These are phyloP conservation scores for Kentomonas sorsogonicus DNA, from an alignment of 208 protist species.

Conservation along the genomic window DNA sequence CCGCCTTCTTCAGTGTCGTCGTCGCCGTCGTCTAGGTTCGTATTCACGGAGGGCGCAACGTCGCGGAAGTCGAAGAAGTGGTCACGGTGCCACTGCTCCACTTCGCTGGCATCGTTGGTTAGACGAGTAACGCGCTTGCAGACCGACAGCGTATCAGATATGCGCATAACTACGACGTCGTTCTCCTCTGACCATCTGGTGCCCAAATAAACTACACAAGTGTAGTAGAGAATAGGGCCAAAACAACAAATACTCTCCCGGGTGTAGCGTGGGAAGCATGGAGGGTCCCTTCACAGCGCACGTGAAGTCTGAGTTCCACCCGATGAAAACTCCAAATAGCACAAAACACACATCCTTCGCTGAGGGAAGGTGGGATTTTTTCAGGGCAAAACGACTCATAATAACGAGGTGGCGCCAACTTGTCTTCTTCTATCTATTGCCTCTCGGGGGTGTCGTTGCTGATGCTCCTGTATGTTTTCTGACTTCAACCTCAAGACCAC, in stretches of 20 bases:
- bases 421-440: no score
- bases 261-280: slow-evolving; percentile 68
- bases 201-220: slow-evolving; percentile 19
- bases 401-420: no score
- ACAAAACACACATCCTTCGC: slow-evolving; percentile 59
- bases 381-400: no score
- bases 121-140: slow-evolving; percentile 71
- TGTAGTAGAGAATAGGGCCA: slow-evolving; percentile 48
- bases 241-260: slow-evolving; percentile 63
- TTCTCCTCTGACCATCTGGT: slow-evolving; percentile 27
- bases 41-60: background rate
- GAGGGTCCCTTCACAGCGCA: slow-evolving; percentile 66
- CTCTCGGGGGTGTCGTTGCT: no score
- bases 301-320: slow-evolving; percentile 60
- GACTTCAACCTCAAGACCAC: no score
- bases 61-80: slow-evolving; percentile 30
- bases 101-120: slow-evolving; percentile 24
- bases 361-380: no score
- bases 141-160: slow-evolving; percentile 52
- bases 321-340: slow-evolving; percentile 55
- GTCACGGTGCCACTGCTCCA: slow-evolving; percentile 31
- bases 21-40: no score
- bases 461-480: no score
- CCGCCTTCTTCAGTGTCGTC: background rate
- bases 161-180: slow-evolving; percentile 68